Conservation (phyloP, 805 yeast species). For the Blastobotrys parvus region DNA sequence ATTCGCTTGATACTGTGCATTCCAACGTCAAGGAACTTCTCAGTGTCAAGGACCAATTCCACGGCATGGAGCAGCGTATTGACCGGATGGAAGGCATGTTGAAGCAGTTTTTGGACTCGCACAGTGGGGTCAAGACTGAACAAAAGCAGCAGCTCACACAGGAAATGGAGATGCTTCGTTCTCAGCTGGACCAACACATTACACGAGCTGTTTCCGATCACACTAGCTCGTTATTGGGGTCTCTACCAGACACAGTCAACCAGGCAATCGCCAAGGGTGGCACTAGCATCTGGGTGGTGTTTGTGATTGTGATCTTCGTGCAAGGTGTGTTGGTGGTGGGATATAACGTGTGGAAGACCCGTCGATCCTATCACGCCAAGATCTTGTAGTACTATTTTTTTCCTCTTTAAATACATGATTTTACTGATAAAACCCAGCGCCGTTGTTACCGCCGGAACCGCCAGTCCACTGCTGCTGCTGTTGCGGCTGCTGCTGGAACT, state of each 20-base stretch:
- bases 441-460: neutral
- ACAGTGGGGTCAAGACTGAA: conserved; percentile 1
- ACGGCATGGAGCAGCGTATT: conserved; percentile 11
- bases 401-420: neutral
- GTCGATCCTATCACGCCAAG: conserved; percentile 19
- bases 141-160: conserved; percentile 10
- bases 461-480: conserved; percentile 4
- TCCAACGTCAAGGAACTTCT: conserved; percentile 1
- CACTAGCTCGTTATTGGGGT: conserved; percentile 19
- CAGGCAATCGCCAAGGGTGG: conserved; percentile 21
- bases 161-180: conserved; percentile 13
- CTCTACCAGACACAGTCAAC: conserved; percentile 20
- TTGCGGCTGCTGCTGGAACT: conserved; percentile 5
- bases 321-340: conserved; percentile 24
- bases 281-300: conserved; percentile 21
- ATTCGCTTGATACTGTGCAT: conserved; percentile 4
- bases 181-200: conserved; percentile 13
- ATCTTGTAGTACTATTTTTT: conserved; percentile 13
- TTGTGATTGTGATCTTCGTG: conserved; percentile 17
- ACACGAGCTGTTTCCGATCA: conserved; percentile 21
- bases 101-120: conserved; percentile 5
- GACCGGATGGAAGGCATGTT: conserved; percentile 10
- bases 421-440: neutral
- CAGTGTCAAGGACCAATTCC: conserved; percentile 4
- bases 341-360: conserved; percentile 23